Evolutionary conservation across 1,284 basidiomycete species (phyloP), one percentile per base, ranked within the genome.

Genomic region (Cystobasidium slooffiae): DNA sequence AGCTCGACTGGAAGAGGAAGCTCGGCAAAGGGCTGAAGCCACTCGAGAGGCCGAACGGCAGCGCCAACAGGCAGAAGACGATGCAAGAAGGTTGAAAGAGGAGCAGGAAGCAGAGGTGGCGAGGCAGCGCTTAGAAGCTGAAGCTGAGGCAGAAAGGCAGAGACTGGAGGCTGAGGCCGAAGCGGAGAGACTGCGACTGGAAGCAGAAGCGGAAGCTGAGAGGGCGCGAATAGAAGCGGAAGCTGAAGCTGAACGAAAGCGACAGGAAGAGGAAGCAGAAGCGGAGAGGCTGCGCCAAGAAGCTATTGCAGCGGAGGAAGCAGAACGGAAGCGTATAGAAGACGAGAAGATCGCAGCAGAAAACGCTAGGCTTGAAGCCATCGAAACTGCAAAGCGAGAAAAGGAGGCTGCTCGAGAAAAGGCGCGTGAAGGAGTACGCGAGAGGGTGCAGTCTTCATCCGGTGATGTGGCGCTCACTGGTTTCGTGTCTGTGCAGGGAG

Each of bases 401-500:
- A 65, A 66, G 46, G 44, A 51, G 37, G 22, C 37, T 39, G 58
- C 66, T 20, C 69, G 49, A 53, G 16, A 44, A 9, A 31, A 24
- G 4, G 43, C 51, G 14, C 24, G 20, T n/a, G n/a, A 52, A 16
- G 62, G 47, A n/a, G 20, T 73, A 24, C 41, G 49, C 18, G 61
- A 41, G 18, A 46, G 70, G 3, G 10, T 73, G 5, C 18, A 31
- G 14, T 59, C 56, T 62, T 22, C 59, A 22, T 16, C 51, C 18
- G 55, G 20, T 24, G 47, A 68, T 22, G 49, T 62, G 10, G 58
- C 67, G 20, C 47, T 74, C 22, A 68, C 72, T 41, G 72, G 72
- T 22, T 69, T 62, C 53, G 39, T 74, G 52, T 66, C 65, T 0
- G 72, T 59, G 10, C 72, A 74, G 44, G 72, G 72, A 22, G 72